phyloP scores from a whole-genome alignment of 345 rosid genomes.

The Populus tremula region DNA sequence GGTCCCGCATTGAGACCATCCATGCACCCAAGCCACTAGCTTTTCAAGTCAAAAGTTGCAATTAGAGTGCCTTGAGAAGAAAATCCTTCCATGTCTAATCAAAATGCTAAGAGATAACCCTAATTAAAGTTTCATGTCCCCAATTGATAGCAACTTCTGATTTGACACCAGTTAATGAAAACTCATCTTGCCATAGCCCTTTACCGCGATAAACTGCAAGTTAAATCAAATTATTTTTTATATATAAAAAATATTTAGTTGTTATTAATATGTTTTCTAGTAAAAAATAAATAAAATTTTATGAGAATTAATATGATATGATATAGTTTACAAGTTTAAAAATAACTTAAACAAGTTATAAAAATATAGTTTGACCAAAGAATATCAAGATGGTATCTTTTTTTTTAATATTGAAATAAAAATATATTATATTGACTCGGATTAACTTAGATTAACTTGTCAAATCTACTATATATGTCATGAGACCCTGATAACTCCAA shows the following conservation, averaged over 20 bases:
- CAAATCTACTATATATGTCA: too few species aligned
- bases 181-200: neutral
- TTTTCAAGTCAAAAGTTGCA: slow-evolving; percentile 49
- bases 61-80: slow-evolving; percentile 40
- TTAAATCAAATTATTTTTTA: too few species aligned
- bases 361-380: too few species aligned
- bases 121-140: slow-evolving; percentile 29
- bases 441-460: too few species aligned
- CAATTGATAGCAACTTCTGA: slow-evolving; percentile 24
- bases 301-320: too few species aligned
- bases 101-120: slow-evolving; percentile 19
- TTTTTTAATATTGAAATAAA: too few species aligned
- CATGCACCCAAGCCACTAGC: slow-evolving; percentile 26
- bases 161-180: slow-evolving; percentile 30
- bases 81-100: slow-evolving; percentile 32
- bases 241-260: too few species aligned
- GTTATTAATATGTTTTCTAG: too few species aligned
- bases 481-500: too few species aligned
- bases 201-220: neutral
- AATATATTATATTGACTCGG: too few species aligned
- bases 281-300: too few species aligned
- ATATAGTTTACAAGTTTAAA: fast-evolving
- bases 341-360: fast-evolving
- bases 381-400: too few species aligned
- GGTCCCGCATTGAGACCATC: slow-evolving; percentile 21